Base-by-base conservation (phyloP, 495 filamentous ascomycete species). In the Staphylotrichum tortipilum region DNA sequence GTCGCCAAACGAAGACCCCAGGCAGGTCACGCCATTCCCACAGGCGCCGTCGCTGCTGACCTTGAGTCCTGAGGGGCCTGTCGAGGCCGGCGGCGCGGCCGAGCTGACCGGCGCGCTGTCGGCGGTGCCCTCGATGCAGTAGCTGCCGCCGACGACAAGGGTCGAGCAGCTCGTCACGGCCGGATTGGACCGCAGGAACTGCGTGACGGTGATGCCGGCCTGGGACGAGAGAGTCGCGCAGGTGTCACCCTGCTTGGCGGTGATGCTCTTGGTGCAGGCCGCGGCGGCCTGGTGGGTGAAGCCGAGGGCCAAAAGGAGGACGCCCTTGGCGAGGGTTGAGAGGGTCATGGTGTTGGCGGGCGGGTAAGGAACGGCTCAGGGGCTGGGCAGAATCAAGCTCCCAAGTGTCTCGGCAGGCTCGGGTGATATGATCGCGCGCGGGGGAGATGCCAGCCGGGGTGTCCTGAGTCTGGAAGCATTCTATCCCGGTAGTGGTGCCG, bases 1-100 rank as follows among this genome's bases (percentile, higher is more conserved):
- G 40, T 51, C 57, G 21, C 71, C 71, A 42, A 49, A 74, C 5
- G 39, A 30, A 3, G 69, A 72, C 4, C 69, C 69, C 1, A 57
- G 37, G 43, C 71, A 74, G 10, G 71, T 74, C 14, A 69, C 40
- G 8, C 66, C 65, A 3, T 51, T 40, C 4, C 71, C 71, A 24
- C 71, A 74, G 17, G 49, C 52, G 12, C 71, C 71, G 24, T 72
- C 68, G 34, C 29, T 19, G 50, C 60, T 65, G 44, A 58, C 35
- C 29, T 38, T 28, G 8, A 60, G 47, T 1, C 39, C 29, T 2
- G 29, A 38, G 2, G 48, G 19, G 0, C 51, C 41, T 1, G 52
- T 15, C 0, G 39, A 12, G 0, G 39, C 36, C 3, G 48, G 47
- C 29, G 47, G 42, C 2, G 50, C 4, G 26, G 41, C 17, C 2